These are phyloP conservation scores for Apiotrichum domesticum DNA, from an alignment of 1,284 basidiomycete species.

Conservation along the genomic window DNA sequence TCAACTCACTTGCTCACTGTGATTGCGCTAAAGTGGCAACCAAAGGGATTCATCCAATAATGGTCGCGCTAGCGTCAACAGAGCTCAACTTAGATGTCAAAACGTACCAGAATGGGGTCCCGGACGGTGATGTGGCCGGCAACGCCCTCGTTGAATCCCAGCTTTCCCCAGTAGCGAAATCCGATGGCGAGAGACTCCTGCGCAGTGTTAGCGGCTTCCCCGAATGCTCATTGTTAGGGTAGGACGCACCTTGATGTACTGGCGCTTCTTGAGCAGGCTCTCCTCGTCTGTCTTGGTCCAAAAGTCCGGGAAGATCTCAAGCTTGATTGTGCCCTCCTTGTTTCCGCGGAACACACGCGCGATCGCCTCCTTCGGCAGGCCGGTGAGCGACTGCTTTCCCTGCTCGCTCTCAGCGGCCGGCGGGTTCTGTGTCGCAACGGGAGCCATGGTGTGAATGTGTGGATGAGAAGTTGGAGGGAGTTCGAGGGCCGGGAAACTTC, in stretches of 20 bases:
- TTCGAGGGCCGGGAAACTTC: too few species aligned
- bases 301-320: slow-evolving; percentile 26
- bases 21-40: slow-evolving; percentile 25
- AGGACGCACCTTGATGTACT: slow-evolving; percentile 30
- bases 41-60: slow-evolving; percentile 44
- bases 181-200: slow-evolving; percentile 32
- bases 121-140: slow-evolving; percentile 40
- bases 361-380: slow-evolving; percentile 25
- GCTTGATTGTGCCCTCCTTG: slow-evolving; percentile 29
- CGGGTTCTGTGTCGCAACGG: slow-evolving; percentile 1
- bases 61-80: slow-evolving; percentile 18
- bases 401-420: not conserved
- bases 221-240: not conserved
- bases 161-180: slow-evolving; percentile 40
- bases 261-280: slow-evolving; percentile 27
- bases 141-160: slow-evolving; percentile 36
- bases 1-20: slow-evolving; percentile 1
- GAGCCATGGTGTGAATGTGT: slow-evolving; percentile 2
- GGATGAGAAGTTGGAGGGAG: too few species aligned
- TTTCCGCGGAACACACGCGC: slow-evolving; percentile 34
- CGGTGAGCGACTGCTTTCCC: slow-evolving; percentile 17
- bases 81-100: too few species aligned
- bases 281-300: slow-evolving; percentile 26
- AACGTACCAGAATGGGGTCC: slow-evolving; percentile 27
- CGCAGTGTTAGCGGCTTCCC: too few species aligned